Conservation (phyloP, 1,139 yeast species). For the Candida gigantensis region DNA sequence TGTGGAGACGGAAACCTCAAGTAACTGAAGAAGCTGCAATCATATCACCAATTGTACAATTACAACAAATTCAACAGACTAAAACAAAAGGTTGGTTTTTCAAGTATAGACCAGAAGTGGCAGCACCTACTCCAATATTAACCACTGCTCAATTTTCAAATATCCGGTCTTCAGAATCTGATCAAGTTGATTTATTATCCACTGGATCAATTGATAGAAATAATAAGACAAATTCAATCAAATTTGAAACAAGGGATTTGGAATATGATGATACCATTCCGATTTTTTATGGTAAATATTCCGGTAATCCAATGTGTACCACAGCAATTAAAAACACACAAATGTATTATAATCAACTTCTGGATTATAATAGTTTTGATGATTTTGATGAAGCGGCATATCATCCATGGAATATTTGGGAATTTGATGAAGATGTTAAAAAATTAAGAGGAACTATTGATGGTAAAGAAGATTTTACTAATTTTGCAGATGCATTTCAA, state of each 20-base stretch:
- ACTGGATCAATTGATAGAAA: constrained; percentile 7
- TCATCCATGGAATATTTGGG: constrained; percentile 14
- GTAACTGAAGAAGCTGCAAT: background rate
- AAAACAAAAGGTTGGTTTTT: constrained; percentile 4
- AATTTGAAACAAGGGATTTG: constrained; percentile 1
- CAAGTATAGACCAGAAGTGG: background rate
- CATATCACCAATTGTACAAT: background rate
- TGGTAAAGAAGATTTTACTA: constrained; percentile 9
- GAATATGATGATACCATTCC: constrained; percentile 12
- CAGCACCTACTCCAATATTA: background rate
- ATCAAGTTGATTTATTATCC: constrained; percentile 10
- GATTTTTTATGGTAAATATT: constrained; percentile 12
- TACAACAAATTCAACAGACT: background rate
- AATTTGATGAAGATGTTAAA: constrained; percentile 5
- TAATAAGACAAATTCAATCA: constrained; percentile 1
- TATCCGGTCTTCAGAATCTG: constrained; percentile 4
- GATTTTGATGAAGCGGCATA: constrained; percentile 11
- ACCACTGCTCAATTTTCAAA: constrained; percentile 2
- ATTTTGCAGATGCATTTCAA: constrained; percentile 7
- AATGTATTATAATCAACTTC: constrained; percentile 4
- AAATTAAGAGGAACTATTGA: constrained; percentile 9
- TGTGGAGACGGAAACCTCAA: background rate
- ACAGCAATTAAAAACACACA: constrained; percentile 6
- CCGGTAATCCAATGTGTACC: constrained; percentile 12
- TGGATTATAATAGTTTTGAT: constrained; percentile 5